Conservation (phyloP, 495 filamentous ascomycete genomes). For the Choiromyces venosus region DNA sequence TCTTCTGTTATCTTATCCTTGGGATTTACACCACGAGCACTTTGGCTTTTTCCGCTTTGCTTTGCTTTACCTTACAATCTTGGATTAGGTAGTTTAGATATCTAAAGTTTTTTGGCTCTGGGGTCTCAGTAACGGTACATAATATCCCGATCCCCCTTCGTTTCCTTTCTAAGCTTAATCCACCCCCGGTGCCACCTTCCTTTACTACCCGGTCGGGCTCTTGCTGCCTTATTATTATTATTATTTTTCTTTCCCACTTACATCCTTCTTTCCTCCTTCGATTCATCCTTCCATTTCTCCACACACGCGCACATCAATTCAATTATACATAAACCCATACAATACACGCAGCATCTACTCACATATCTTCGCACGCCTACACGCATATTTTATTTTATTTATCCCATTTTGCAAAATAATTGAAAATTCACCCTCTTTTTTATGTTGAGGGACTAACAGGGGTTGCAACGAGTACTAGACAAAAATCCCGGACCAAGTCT, state of each 20-base stretch:
- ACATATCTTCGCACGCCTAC: conserved; percentile 24
- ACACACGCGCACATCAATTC: conserved; percentile 27
- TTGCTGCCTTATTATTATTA: conserved; percentile 30
- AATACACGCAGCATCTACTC: conserved; percentile 29
- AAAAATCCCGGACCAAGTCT: not conserved
- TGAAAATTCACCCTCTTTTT: not conserved
- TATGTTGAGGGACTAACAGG: not conserved
- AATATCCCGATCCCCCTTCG: conserved; percentile 24
- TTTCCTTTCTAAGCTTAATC: conserved; percentile 13
- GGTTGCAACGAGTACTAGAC: not conserved
- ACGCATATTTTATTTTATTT: conserved; percentile 7
- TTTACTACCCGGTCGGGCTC: conserved; percentile 32
- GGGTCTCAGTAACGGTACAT: not conserved
- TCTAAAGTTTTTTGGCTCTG: not conserved
- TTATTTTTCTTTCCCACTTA: not conserved
- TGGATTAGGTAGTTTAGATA: not conserved
- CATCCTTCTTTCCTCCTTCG: conserved; percentile 39
- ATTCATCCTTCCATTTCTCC: conserved; percentile 39
- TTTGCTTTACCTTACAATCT: not conserved
- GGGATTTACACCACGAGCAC: not conserved
- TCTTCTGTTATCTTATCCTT: conserved; percentile 1
- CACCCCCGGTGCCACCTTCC: conserved; percentile 35
- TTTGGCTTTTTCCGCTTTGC: not conserved
- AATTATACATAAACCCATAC: not conserved
- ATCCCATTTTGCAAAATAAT: conserved; percentile 26